Percentiles rank a stretch among this genome's conserved stretches.
Evolutionary conservation across 1,139 yeast species (phyloP).

Genomic region (Nakaseomyces nivariensis): DNA sequence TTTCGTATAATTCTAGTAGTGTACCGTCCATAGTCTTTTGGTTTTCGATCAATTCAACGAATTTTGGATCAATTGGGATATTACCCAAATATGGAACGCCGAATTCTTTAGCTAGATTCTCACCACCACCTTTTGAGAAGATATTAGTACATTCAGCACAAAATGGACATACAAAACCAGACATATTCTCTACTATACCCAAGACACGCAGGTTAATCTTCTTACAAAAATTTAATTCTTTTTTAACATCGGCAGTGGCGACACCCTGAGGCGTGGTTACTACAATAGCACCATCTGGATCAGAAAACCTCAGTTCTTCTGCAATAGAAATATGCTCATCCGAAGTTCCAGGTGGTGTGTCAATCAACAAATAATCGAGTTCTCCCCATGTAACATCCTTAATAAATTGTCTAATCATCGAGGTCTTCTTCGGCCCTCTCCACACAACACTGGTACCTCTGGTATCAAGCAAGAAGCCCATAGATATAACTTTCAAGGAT

Average conservation of each 20-base stretch:
- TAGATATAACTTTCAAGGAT: slow-evolving; percentile 58
- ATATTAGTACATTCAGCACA: slow-evolving; percentile 89
- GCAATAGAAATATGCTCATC: slow-evolving; percentile 98
- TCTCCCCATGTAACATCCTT: slow-evolving; percentile 88
- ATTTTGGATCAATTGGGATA: slow-evolving; percentile 87
- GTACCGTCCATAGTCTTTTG: slow-evolving; percentile 17
- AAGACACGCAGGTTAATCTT: slow-evolving; percentile 73
- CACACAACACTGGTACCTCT: slow-evolving; percentile 90
- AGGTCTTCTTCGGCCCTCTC: slow-evolving; percentile 98
- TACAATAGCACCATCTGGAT: slow-evolving; percentile 84
- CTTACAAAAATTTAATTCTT: slow-evolving; percentile 84
- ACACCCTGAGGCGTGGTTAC: slow-evolving; percentile 97
- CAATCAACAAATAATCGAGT: slow-evolving; percentile 76
- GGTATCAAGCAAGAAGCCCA: slow-evolving; percentile 80
- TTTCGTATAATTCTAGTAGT: slow-evolving; percentile 33
- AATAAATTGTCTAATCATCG: slow-evolving; percentile 90
- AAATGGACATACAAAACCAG: slow-evolving; percentile 91
- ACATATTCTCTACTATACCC: slow-evolving; percentile 93
- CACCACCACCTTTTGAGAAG: slow-evolving; percentile 92
- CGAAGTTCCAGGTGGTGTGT: slow-evolving; percentile 98
- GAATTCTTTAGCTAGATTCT: slow-evolving; percentile 50
- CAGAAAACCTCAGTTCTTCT: slow-evolving; percentile 68
- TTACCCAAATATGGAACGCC: slow-evolving; percentile 66
- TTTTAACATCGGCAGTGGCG: slow-evolving; percentile 85
- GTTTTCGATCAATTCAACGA: slow-evolving; percentile 72